Conservation (phyloP, 768 basidiomycete species). For the Termitomyces sp. region DNA sequence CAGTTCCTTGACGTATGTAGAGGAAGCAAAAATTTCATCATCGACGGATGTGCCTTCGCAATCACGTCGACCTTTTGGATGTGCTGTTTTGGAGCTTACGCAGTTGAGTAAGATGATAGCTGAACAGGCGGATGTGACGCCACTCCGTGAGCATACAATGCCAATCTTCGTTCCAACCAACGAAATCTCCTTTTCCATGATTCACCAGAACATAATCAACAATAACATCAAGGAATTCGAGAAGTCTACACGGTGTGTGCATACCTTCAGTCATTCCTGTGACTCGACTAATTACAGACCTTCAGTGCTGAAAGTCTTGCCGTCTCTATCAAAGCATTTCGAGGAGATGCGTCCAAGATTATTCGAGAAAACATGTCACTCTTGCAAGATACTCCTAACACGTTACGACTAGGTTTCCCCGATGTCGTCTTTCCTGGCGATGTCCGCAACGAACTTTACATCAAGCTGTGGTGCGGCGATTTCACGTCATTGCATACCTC, state of each 20-base stretch:
- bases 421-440: conserved; percentile 95
- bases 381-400: conserved; percentile 75
- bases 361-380: conserved; percentile 81
- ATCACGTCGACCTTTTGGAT: conserved; percentile 91
- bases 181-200: conserved; percentile 84
- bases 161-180: conserved; percentile 81
- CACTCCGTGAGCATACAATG: conserved; percentile 76
- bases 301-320: conserved; percentile 81
- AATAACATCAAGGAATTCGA: conserved; percentile 75
- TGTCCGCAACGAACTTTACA: conserved; percentile 89
- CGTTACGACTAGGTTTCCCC: conserved; percentile 87
- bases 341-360: conserved; percentile 73
- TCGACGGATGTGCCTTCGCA: conserved; percentile 34
- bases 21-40: conserved; percentile 10
- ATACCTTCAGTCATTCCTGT: background rate
- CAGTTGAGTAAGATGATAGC: conserved; percentile 64
- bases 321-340: conserved; percentile 80
- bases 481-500: conserved; percentile 56
- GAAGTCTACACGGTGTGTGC: conserved; percentile 68
- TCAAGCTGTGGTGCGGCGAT: conserved; percentile 94
- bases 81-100: conserved; percentile 84
- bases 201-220: conserved; percentile 93
- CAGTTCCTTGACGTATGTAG: conserved; percentile 16
- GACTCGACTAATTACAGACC: background rate
- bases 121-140: conserved; percentile 59